Base-by-base conservation (phyloP, 371 early-diverging fungal species). In the Dichotomocladium elegans region DNA sequence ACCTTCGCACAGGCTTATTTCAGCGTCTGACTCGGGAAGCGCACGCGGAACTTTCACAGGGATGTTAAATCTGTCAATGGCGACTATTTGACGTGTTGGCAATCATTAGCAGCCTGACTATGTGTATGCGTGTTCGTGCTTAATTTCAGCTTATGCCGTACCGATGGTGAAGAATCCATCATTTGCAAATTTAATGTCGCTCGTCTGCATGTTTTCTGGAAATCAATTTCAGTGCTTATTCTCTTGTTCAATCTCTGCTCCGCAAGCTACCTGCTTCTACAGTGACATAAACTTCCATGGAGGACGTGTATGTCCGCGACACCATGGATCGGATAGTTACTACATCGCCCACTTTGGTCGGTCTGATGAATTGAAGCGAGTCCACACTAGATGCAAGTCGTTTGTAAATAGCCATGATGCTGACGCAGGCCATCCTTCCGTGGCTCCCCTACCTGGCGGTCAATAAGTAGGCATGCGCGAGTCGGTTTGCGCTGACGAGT, bases 121-220 rank as follows among this genome's bases (percentile, higher is more conserved):
- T n/a, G n/a, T n/a, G n/a, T n/a, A n/a, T n/a, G n/a, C 42, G 15
- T 9, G 17, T 7, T 9, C 7, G 21, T 15, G 14, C 7, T 41
- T 37, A 44, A 51, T 19, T 19, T 51, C 14, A 45, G 24, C 6
- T 55, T 12, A 10, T 35, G 28, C 10, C 53, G 59, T 69, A 69
- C 70, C 76, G 26, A 83, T 73, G 1, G 83, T 81, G 51, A 83
- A 83, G 49, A 83, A 83, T 1, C 69, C 81, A 51, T 83, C 83
- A 44, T 83, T 83, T 27, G 83, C 81, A 47, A 83, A 83, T 6
- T 77, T 73, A 2, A 66, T 77, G 30, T 78, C 72, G 2, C 80
- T 79, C 0, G 81, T 80, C 17, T 72, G 66, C n/a, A 83, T 30
- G 28, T 83, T 81, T 51, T 83, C 83, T 74, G 52, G 47, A 10